Conservation (phyloP, 768 basidiomycete genomes). For the Hortiboletus campestris region DNA sequence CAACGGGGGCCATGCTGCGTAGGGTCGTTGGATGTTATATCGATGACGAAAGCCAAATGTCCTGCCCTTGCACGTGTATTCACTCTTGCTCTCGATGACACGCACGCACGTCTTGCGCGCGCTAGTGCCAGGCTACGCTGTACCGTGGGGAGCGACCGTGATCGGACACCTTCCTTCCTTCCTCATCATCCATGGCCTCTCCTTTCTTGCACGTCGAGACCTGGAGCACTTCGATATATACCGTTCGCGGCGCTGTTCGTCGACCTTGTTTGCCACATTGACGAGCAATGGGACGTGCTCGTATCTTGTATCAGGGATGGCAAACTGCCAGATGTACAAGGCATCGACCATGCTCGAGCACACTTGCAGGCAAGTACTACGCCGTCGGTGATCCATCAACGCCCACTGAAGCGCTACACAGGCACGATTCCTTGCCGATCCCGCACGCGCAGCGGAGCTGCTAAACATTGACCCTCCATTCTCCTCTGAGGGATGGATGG, state of each 20-base stretch:
- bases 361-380: conserved; percentile 13
- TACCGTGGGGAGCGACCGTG: conserved; percentile 15
- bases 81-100: not conserved
- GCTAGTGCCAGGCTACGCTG: conserved; percentile 15
- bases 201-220: conserved; percentile 9
- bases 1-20: not conserved
- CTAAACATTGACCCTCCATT: conserved; percentile 11
- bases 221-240: not conserved
- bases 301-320: conserved; percentile 15
- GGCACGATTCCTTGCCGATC: conserved; percentile 12
- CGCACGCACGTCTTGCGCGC: not conserved
- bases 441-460: conserved; percentile 20
- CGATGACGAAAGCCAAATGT: conserved; percentile 4
- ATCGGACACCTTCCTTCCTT: conserved; percentile 16
- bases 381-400: too few relatives aligned
- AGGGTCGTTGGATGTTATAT: conserved; percentile 2
- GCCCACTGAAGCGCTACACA: not conserved
- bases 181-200: conserved; percentile 18
- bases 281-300: conserved; percentile 7
- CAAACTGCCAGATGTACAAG: conserved; percentile 13
- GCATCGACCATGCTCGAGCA: conserved; percentile 6
- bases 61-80: not conserved
- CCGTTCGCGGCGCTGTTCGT: conserved; percentile 3
- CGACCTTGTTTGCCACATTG: not conserved
- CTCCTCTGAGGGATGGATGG: conserved; percentile 12